Evolutionary conservation across 1,139 yeast genomes (phyloP).

Genomic region (Torulaspora pretoriensis): DNA sequence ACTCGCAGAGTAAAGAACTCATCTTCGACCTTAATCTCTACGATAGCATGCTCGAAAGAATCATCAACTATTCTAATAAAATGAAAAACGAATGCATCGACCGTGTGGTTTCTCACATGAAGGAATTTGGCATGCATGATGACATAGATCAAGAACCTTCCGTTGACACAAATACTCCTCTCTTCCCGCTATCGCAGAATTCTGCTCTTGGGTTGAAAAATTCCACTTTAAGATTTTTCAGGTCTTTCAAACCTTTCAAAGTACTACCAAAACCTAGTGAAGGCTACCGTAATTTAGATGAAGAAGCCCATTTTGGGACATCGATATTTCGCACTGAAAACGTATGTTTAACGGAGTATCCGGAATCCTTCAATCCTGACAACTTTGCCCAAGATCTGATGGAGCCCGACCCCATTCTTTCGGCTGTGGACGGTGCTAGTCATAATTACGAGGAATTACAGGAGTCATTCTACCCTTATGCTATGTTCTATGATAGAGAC

Average conservation of each 20-base stretch:
- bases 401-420: not conserved
- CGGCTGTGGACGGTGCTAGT: not conserved
- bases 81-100: constrained; percentile 19
- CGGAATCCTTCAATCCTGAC: not conserved
- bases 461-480: constrained; percentile 7
- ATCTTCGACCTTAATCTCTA: constrained; percentile 7
- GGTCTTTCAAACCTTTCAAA: constrained; percentile 6
- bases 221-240: constrained; percentile 4
- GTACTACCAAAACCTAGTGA: constrained; percentile 1
- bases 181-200: constrained; percentile 4
- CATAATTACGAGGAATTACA: not conserved
- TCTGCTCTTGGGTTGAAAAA: not conserved
- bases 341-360: not conserved
- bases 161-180: not conserved
- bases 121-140: not conserved
- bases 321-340: constrained; percentile 7
- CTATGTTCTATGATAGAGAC: constrained; percentile 11
- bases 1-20: constrained; percentile 3
- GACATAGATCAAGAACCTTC: not conserved
- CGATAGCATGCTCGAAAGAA: constrained; percentile 13
- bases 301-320: not conserved
- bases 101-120: constrained; percentile 5
- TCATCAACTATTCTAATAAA: constrained; percentile 12
- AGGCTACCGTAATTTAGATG: not conserved
- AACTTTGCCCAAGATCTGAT: not conserved